A percentile compares a stretch with the other conserved stretches of the same genome.
These are phyloP conservation scores for Xerocomellus intermedius DNA, from an alignment of 768 basidiomycete genomes.

Conservation along the genomic window DNA sequence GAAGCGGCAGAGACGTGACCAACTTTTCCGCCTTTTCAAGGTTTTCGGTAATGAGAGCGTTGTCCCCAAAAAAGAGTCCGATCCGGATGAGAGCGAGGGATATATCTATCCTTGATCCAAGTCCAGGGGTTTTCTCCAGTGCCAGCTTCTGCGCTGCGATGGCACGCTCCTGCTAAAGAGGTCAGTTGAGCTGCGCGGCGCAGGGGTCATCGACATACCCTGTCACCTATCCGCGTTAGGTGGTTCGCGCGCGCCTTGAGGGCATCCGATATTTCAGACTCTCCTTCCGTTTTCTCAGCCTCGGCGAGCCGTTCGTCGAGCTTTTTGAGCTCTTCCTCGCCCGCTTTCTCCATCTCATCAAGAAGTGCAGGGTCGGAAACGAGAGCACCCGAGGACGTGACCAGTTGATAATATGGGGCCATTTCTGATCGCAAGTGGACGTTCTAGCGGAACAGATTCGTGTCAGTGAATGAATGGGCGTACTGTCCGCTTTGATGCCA, in stretches of 20 bases:
- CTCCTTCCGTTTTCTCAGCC: constrained; percentile 88
- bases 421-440: constrained; percentile 55
- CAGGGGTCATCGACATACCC: constrained; percentile 31
- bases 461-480: constrained; percentile 29
- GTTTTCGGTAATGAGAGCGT: constrained; percentile 64
- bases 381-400: constrained; percentile 50
- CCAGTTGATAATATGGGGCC: constrained; percentile 74
- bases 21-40: constrained; percentile 81
- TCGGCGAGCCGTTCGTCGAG: constrained; percentile 80
- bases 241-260: constrained; percentile 83
- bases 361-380: constrained; percentile 38
- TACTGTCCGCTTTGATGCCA: constrained; percentile 79
- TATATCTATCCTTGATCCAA: constrained; percentile 92
- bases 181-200: neutral
- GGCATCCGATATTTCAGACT: constrained; percentile 89
- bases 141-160: constrained; percentile 80
- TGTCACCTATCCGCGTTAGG: constrained; percentile 87
- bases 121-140: constrained; percentile 86
- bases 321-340: constrained; percentile 66
- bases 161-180: constrained; percentile 63
- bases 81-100: constrained; percentile 85
- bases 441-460: constrained; percentile 1
- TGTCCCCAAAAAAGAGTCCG: constrained; percentile 87
- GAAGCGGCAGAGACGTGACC: constrained; percentile 26
- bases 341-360: constrained; percentile 45